phyloP scores from a whole-genome alignment of 176 grass and related monocot genomes.

The Carex myosuroides region DNA sequence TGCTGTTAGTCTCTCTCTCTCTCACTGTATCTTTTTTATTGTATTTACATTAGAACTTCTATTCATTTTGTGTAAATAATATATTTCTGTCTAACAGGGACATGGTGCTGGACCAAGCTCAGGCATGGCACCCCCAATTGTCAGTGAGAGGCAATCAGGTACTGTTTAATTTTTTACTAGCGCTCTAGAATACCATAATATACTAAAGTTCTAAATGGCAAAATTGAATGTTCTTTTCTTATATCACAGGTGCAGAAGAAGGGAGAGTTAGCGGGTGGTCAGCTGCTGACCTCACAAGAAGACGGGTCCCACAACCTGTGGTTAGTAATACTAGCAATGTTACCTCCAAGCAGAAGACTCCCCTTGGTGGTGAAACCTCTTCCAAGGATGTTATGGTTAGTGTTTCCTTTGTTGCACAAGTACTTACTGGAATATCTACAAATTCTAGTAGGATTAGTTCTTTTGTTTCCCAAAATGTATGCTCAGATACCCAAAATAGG shows the following conservation, averaged over 20 bases:
- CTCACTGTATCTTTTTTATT: neutral
- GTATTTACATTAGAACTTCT: conserved; percentile 4
- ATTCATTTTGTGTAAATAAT: conserved; percentile 8
- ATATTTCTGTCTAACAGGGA: conserved; percentile 36
- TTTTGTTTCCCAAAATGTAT: neutral
- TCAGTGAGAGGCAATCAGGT: conserved; percentile 89
- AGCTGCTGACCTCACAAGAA: conserved; percentile 47
- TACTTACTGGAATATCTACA: neutral
- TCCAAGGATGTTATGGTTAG: conserved; percentile 57
- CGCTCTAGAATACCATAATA: neutral
- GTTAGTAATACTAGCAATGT: conserved; percentile 31
- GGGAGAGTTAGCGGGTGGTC: conserved; percentile 82
- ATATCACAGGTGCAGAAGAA: conserved; percentile 61
- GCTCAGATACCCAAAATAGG: neutral
- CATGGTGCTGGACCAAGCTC: conserved; percentile 67
- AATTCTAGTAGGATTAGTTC: neutral
- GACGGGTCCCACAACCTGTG: conserved; percentile 46
- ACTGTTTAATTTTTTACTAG: neutral
- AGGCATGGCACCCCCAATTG: conserved; percentile 46
- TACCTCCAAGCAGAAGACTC: conserved; percentile 74
- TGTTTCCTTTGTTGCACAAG: conserved; percentile 19
- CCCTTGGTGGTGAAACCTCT: conserved; percentile 58
- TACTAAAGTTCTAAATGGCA: neutral
- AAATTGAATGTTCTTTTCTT: neutral
- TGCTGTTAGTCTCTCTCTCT: conserved; percentile 34